Evolutionary conservation across 2,329 filamentous ascomycete genomes (phyloP).

Genomic region (Penicillium sp.): DNA sequence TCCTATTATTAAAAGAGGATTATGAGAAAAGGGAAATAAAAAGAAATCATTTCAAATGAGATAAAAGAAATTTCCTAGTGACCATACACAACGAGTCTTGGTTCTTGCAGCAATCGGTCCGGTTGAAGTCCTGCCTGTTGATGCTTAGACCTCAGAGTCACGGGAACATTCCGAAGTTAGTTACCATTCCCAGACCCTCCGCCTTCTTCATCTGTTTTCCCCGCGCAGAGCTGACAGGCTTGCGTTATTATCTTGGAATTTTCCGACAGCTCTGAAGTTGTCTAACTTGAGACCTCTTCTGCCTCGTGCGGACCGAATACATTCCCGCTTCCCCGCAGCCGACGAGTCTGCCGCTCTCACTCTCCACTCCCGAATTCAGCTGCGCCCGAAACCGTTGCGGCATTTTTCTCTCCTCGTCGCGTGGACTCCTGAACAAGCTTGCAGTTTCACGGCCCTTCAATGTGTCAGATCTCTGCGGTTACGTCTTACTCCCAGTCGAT

Average conservation of each 20-base stretch:
- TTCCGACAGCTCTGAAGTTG: neutral
- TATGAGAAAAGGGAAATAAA: neutral
- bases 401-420: constrained; percentile 22
- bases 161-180: constrained; percentile 25
- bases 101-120: constrained; percentile 17
- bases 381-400: constrained; percentile 23
- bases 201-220: constrained; percentile 1
- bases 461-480: constrained; percentile 18
- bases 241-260: neutral
- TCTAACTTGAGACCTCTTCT: neutral
- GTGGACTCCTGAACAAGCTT: constrained; percentile 1
- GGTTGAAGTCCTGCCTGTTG: constrained; percentile 18
- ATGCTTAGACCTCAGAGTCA: constrained; percentile 24
- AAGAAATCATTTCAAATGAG: neutral
- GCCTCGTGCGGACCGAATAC: neutral
- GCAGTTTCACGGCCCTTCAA: constrained; percentile 16
- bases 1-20: neutral
- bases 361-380: constrained; percentile 26
- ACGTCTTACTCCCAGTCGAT: constrained; percentile 20
- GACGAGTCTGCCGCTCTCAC: constrained; percentile 6
- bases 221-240: constrained; percentile 1
- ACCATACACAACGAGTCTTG: neutral
- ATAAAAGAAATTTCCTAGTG: neutral
- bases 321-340: constrained; percentile 25
- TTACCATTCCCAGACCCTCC: constrained; percentile 1